phyloP scores from a whole-genome alignment of 768 basidiomycete genomes.

The Russula earlei region DNA sequence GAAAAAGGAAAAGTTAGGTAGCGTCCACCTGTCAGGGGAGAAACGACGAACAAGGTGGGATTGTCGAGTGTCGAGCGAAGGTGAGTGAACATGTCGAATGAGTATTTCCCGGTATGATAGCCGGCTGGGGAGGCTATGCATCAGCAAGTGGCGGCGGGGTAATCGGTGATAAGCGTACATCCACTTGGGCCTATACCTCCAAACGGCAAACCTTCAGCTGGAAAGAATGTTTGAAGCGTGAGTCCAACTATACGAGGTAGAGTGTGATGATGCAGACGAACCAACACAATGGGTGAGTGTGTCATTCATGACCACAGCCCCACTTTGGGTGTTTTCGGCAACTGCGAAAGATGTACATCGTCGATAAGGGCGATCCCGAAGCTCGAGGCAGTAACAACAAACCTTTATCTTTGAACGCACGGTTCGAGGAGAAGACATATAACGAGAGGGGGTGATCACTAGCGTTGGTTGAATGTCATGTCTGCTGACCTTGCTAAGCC shows the following conservation, averaged over 20 bases:
- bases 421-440: constrained; percentile 64
- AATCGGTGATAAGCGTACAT: constrained; percentile 35
- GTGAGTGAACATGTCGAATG: constrained; percentile 76
- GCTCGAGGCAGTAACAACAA: constrained; percentile 13
- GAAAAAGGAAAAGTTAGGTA: neutral
- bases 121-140: constrained; percentile 38
- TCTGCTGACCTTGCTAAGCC: neutral
- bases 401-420: constrained; percentile 54
- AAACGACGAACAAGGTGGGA: constrained; percentile 29
- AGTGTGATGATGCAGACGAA: constrained; percentile 26
- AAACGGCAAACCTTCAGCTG: constrained; percentile 59
- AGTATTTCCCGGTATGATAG: constrained; percentile 60
- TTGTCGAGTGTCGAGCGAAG: constrained; percentile 44
- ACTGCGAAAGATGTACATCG: constrained; percentile 32
- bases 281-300: constrained; percentile 49
- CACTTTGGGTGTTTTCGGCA: constrained; percentile 60
- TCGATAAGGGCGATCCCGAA: too few relatives aligned
- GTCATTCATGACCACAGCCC: constrained; percentile 64
- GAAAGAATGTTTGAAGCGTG: neutral
- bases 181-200: constrained; percentile 69
- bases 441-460: constrained; percentile 69
- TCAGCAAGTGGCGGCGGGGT: constrained; percentile 2
- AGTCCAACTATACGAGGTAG: neutral
- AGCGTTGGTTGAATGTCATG: neutral
- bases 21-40: neutral